phyloP scores from a whole-genome alignment of 2,329 filamentous ascomycete genomes.

The Aplosporella prunicola region DNA sequence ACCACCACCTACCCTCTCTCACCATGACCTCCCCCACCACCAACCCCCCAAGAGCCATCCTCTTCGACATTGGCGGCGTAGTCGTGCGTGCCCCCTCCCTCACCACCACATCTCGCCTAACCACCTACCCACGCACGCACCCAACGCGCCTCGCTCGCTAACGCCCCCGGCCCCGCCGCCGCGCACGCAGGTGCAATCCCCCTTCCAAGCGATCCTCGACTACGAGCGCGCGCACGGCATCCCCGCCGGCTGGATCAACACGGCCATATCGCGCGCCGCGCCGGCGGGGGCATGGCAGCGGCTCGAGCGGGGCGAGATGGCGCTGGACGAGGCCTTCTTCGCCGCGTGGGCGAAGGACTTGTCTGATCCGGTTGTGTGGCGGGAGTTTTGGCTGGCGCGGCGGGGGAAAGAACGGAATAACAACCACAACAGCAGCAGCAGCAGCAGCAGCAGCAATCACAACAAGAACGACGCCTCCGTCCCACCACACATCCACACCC shows the following conservation, averaged over 20 bases:
- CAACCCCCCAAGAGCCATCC: conserved; percentile 23
- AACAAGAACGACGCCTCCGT: conserved; percentile 38
- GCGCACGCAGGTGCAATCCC: conserved; percentile 69
- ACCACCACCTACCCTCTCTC: not conserved
- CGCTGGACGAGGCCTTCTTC: conserved; percentile 68
- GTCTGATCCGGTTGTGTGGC: conserved; percentile 57
- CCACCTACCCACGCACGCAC: conserved; percentile 4
- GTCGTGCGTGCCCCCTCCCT: conserved; percentile 57
- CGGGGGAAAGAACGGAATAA: conserved; percentile 18
- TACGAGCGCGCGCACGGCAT: conserved; percentile 72
- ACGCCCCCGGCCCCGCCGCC: too few species aligned
- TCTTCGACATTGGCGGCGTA: conserved; percentile 96
- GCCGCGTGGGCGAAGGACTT: conserved; percentile 66
- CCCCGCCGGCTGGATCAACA: conserved; percentile 84
- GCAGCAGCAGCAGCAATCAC: conserved; percentile 15
- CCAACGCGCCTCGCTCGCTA: not conserved
- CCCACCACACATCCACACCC: conserved; percentile 66
- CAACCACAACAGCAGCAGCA: conserved; percentile 22
- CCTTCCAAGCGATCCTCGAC: conserved; percentile 85
- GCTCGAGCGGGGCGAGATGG: conserved; percentile 74
- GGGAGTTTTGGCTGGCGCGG: conserved; percentile 45
- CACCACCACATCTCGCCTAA: conserved; percentile 8
- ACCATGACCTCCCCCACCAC: conserved; percentile 1
- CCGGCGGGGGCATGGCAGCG: conserved; percentile 80
- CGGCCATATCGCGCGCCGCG: conserved; percentile 68